Conservation (phyloP, 2,329 filamentous ascomycete species). For the Westerdykella aurantiaca region DNA sequence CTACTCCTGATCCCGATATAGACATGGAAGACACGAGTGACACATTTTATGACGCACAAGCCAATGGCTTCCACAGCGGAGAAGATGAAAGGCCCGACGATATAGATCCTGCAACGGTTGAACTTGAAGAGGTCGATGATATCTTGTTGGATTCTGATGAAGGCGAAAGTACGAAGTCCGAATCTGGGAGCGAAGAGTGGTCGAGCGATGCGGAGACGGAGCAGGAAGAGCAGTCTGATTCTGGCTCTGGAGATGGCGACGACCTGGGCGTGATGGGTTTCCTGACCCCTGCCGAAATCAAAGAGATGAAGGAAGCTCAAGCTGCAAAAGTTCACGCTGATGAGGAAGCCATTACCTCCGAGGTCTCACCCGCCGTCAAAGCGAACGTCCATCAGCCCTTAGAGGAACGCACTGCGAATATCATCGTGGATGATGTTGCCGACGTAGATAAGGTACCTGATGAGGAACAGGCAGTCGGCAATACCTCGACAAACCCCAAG, state of each 20-base stretch:
- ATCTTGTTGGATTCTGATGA: slow-evolving; percentile 36
- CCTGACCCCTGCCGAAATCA: slow-evolving; percentile 28
- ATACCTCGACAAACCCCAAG: background rate
- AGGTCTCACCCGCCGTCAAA: slow-evolving; percentile 12
- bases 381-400: slow-evolving; percentile 40
- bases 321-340: slow-evolving; percentile 14
- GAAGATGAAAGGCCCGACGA: slow-evolving; percentile 14
- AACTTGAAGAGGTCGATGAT: slow-evolving; percentile 39
- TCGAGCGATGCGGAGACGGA: slow-evolving; percentile 29
- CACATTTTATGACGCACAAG: slow-evolving; percentile 8
- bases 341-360: slow-evolving; percentile 13
- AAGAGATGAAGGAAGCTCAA: slow-evolving; percentile 28
- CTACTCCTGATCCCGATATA: slow-evolving; percentile 28
- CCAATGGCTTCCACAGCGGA: slow-evolving; percentile 21
- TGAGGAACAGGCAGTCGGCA: background rate
- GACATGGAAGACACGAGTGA: slow-evolving; percentile 16
- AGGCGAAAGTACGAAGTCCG: slow-evolving; percentile 18
- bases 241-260: slow-evolving; percentile 36
- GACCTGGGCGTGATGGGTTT: slow-evolving; percentile 33
- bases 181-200: slow-evolving; percentile 34
- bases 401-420: slow-evolving; percentile 37
- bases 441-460: background rate
- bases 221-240: slow-evolving; percentile 18
- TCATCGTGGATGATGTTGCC: slow-evolving; percentile 5
- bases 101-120: slow-evolving; percentile 33